A percentile compares a stretch with the other conserved stretches of the same genome.
Conservation (phyloP, 352 stramenopile species). For the Phytopythium cucurbitacearum region DNA sequence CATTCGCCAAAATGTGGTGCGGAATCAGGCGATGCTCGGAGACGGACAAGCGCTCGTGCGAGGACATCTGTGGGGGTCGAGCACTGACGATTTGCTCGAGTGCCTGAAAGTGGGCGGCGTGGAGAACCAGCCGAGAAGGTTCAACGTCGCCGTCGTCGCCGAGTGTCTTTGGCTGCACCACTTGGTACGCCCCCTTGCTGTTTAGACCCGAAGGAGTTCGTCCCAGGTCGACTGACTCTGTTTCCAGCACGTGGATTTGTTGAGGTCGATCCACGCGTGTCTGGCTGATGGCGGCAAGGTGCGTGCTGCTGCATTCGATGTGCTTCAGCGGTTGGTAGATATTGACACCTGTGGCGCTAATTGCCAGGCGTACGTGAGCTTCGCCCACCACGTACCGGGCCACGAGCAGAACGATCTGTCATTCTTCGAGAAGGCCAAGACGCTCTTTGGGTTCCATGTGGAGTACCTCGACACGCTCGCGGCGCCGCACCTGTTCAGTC, state of each 20-base stretch:
- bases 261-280: constrained; percentile 37
- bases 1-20: constrained; percentile 33
- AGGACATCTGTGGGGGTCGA: constrained; percentile 38
- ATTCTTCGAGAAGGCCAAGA: constrained; percentile 47
- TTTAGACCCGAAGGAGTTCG: neutral
- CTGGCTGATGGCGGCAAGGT: constrained; percentile 26
- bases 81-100: constrained; percentile 12
- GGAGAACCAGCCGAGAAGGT: constrained; percentile 6
- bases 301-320: neutral
- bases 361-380: constrained; percentile 38
- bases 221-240: neutral
- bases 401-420: constrained; percentile 43
- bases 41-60: constrained; percentile 21
- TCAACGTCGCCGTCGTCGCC: constrained; percentile 42
- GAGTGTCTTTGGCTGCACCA: constrained; percentile 54
- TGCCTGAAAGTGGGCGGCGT: constrained; percentile 6
- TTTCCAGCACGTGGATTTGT: constrained; percentile 32
- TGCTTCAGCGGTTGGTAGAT: constrained; percentile 1
- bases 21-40: constrained; percentile 27
- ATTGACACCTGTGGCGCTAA: neutral
- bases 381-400: constrained; percentile 46
- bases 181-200: constrained; percentile 14
- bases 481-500: constrained; percentile 39
- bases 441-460: constrained; percentile 25
- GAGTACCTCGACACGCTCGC: constrained; percentile 34